Conservation (phyloP, 148 eudicot genomes). For the Pharnaceum exiguum region DNA sequence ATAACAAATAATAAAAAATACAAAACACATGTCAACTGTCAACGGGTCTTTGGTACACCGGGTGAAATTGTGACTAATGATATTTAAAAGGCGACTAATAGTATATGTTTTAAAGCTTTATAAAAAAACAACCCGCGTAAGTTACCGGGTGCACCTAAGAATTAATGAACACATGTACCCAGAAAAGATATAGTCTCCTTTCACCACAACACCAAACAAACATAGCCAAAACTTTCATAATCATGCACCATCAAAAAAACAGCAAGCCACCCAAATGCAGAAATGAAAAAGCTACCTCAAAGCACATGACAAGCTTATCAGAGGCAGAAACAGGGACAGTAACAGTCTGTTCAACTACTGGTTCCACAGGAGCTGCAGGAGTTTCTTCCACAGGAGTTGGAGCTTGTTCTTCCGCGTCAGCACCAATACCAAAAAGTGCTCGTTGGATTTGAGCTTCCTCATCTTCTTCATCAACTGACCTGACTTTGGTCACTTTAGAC, state of each 20-base stretch:
- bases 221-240: too few relatives aligned
- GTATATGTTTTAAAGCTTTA: too few relatives aligned
- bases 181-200: too few relatives aligned
- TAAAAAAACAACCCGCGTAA: too few relatives aligned
- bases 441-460: conserved; percentile 19
- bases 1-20: too few relatives aligned
- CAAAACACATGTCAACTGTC: too few relatives aligned
- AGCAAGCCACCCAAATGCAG: background rate
- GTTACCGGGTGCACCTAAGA: background rate
- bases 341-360: conserved; percentile 45
- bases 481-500: conserved; percentile 19
- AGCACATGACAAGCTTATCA: conserved; percentile 73
- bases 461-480: conserved; percentile 42
- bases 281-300: conserved; percentile 43
- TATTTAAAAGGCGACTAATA: too few relatives aligned
- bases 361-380: background rate
- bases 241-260: background rate
- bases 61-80: too few relatives aligned
- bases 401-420: conserved; percentile 29
- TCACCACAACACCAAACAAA: background rate
- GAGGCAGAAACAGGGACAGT: conserved; percentile 84
- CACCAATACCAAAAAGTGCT: too few relatives aligned
- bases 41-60: too few relatives aligned
- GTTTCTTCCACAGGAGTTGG: conserved; percentile 15
- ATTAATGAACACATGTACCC: background rate